These are phyloP conservation scores for Apiotrichum laibachii DNA, from an alignment of 1,284 basidiomycete genomes.

Conservation along the genomic window DNA sequence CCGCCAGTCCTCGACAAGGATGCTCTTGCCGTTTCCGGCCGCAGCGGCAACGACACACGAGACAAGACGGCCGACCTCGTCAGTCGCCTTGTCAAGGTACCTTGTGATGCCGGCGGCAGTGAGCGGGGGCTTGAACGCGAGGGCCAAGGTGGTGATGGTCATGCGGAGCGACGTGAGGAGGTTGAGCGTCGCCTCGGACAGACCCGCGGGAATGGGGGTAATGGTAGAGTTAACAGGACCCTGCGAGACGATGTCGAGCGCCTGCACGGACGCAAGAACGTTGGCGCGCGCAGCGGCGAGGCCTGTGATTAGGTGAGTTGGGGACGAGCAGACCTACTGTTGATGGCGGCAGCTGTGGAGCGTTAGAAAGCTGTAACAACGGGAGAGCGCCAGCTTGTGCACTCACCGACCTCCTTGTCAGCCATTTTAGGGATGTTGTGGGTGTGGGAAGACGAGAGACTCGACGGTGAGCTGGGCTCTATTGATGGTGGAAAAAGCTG, in stretches of 20 bases:
- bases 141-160: constrained; percentile 33
- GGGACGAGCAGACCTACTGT: neutral
- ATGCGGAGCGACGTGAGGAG: constrained; percentile 30
- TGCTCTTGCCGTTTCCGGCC: constrained; percentile 4
- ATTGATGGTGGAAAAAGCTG: neutral
- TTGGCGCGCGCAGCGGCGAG: constrained; percentile 2
- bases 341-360: neutral
- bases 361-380: neutral
- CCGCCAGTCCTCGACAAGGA: constrained; percentile 36
- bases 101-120: constrained; percentile 31
- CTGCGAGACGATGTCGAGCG: constrained; percentile 1
- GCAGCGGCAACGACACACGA: constrained; percentile 32
- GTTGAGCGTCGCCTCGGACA: constrained; percentile 26
- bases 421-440: neutral
- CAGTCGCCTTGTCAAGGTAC: constrained; percentile 37
- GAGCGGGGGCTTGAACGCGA: constrained; percentile 46
- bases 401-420: neutral
- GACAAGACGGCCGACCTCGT: constrained; percentile 31
- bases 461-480: neutral
- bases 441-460: neutral
- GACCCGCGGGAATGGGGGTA: constrained; percentile 26
- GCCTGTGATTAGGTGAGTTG: constrained; percentile 4
- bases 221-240: neutral
- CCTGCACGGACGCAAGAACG: constrained; percentile 5
- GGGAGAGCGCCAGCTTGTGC: neutral